A percentile compares a stretch with the other conserved stretches of the same genome.
Conservation (phyloP, 768 basidiomycete species). For the Tephrocybe sp. region DNA sequence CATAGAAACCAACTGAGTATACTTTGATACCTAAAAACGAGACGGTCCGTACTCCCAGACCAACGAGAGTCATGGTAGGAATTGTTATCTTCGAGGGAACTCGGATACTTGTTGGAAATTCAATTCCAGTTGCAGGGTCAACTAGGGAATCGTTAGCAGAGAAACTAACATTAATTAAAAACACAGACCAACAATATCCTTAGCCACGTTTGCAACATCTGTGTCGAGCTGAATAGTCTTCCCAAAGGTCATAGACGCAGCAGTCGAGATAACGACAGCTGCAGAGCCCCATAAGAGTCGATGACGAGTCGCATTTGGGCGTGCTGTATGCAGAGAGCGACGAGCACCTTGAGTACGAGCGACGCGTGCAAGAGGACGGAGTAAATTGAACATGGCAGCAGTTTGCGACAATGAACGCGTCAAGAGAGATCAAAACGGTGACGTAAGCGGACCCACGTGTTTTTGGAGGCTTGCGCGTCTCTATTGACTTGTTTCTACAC, state of each 20-base stretch:
- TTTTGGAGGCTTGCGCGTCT: conserved; percentile 14
- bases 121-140: conserved; percentile 72
- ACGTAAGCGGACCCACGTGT: conserved; percentile 10
- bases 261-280: conserved; percentile 8
- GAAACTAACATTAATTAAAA: neutral
- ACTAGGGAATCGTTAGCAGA: conserved; percentile 32
- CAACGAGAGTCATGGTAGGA: conserved; percentile 68
- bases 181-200: conserved; percentile 11
- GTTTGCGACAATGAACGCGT: neutral
- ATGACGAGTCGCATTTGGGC: neutral
- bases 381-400: conserved; percentile 10
- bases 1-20: conserved; percentile 89
- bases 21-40: conserved; percentile 87
- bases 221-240: conserved; percentile 16
- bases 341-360: conserved; percentile 5
- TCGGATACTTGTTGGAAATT: conserved; percentile 64
- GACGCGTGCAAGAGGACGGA: conserved; percentile 13
- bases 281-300: conserved; percentile 14
- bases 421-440: neutral
- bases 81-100: conserved; percentile 62
- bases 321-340: conserved; percentile 2
- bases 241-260: conserved; percentile 4
- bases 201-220: neutral
- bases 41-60: conserved; percentile 84
- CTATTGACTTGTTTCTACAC: too few relatives aligned